A percentile compares a stretch with the other conserved stretches of the same genome.
These are phyloP conservation scores for Cladobotryum mycophilum DNA, from an alignment of 2,329 filamentous ascomycete species.

Conservation along the genomic window DNA sequence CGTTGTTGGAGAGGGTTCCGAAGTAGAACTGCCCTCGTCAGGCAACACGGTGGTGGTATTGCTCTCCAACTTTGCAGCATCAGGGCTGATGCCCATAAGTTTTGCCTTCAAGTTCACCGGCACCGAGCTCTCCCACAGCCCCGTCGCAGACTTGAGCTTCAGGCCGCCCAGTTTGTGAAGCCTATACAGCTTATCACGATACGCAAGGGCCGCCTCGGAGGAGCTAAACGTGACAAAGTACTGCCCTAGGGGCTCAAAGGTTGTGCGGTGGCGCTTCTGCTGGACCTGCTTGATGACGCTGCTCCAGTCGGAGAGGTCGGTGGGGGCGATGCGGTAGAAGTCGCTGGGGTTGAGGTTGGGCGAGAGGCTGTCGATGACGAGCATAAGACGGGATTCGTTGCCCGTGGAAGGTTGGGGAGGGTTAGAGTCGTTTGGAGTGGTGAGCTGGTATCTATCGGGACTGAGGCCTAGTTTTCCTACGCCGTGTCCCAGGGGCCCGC, in stretches of 20 bases:
- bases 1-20: background rate
- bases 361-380: slow-evolving; percentile 55
- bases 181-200: slow-evolving; percentile 38
- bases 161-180: slow-evolving; percentile 26
- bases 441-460: background rate
- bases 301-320: slow-evolving; percentile 63
- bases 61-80: background rate
- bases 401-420: background rate
- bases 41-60: background rate
- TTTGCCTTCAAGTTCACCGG: slow-evolving; percentile 20
- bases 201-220: slow-evolving; percentile 52
- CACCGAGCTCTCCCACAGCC: slow-evolving; percentile 25
- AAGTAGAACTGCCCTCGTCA: background rate
- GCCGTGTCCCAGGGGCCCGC: no score
- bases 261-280: slow-evolving; percentile 57
- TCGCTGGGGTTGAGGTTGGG: slow-evolving; percentile 58
- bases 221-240: slow-evolving; percentile 67
- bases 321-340: slow-evolving; percentile 61
- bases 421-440: background rate
- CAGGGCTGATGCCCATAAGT: background rate
- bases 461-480: no score
- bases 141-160: slow-evolving; percentile 22
- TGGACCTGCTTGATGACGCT: slow-evolving; percentile 57
- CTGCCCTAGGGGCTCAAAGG: slow-evolving; percentile 55
- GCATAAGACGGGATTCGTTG: slow-evolving; percentile 24